Percentiles rank a stretch among this genome's conserved stretches.
These are phyloP conservation scores for Neoboletus subvelutipes DNA, from an alignment of 768 basidiomycete genomes.

Conservation along the genomic window DNA sequence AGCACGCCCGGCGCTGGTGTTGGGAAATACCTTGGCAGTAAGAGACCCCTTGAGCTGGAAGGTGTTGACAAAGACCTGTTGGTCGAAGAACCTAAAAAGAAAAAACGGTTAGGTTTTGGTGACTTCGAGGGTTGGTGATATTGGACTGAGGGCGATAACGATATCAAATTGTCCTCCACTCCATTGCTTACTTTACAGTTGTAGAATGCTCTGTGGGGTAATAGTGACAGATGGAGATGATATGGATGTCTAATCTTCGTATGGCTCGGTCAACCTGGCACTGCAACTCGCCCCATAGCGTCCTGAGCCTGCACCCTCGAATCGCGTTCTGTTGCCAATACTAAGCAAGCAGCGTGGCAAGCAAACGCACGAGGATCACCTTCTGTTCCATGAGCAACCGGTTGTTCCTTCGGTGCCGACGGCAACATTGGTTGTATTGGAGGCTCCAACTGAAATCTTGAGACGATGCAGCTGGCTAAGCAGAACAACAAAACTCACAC, in stretches of 20 bases:
- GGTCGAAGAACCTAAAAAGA: constrained; percentile 66
- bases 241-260: not conserved
- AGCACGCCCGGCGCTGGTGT: no score
- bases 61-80: constrained; percentile 11
- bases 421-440: constrained; percentile 47
- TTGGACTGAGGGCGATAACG: not conserved
- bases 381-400: constrained; percentile 31
- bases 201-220: constrained; percentile 8
- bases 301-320: not conserved
- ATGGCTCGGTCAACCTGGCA: constrained; percentile 23
- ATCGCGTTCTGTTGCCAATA: constrained; percentile 2
- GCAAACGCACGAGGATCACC: constrained; percentile 25
- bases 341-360: constrained; percentile 3
- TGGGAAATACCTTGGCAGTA: constrained; percentile 76
- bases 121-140: constrained; percentile 78
- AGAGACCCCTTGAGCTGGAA: constrained; percentile 41
- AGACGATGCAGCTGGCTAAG: not conserved
- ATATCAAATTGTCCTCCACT: not conserved
- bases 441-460: constrained; percentile 29
- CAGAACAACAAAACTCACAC: constrained; percentile 41
- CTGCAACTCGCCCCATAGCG: constrained; percentile 13
- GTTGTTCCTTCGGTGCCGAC: constrained; percentile 49
- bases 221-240: not conserved
- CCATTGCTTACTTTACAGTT: constrained; percentile 12
- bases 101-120: constrained; percentile 86